Evolutionary conservation across 306 rosid genomes (phyloP).

Genomic region (Rubus idaeus): DNA sequence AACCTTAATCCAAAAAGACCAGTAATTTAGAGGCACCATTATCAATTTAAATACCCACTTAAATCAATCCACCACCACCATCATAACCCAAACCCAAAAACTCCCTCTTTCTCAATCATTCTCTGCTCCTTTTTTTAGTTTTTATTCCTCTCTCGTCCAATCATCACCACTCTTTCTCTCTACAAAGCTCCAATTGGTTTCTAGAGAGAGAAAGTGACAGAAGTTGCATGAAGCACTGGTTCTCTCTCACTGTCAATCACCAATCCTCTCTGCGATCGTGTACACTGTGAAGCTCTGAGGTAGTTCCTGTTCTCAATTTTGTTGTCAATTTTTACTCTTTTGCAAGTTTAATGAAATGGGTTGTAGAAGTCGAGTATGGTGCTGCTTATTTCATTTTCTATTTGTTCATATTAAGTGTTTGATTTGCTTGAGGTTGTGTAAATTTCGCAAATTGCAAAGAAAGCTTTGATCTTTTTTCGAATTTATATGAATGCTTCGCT

Average conservation of each 20-base stretch:
- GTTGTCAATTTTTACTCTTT: background rate
- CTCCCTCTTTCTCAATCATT: conserved; percentile 62
- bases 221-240: conserved; percentile 12
- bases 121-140: conserved; percentile 44
- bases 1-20: background rate
- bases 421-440: background rate
- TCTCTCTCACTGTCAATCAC: background rate
- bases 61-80: conserved; percentile 48
- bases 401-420: background rate
- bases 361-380: background rate
- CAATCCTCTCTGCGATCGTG: conserved; percentile 22
- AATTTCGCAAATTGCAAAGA: background rate
- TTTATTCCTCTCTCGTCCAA: conserved; percentile 37
- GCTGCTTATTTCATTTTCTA: background rate
- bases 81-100: conserved; percentile 14
- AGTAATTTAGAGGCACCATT: conserved; percentile 39
- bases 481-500: background rate
- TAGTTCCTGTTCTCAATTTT: background rate
- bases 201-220: conserved; percentile 23
- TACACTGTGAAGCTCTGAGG: conserved; percentile 15
- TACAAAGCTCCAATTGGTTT: conserved; percentile 31
- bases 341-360: conserved; percentile 14
- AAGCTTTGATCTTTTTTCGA: background rate
- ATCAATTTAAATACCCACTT: conserved; percentile 54
- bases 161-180: conserved; percentile 47